These are phyloP conservation scores for Phytophthora aleatoria DNA, from an alignment of 352 stramenopile species.

Conservation along the genomic window DNA sequence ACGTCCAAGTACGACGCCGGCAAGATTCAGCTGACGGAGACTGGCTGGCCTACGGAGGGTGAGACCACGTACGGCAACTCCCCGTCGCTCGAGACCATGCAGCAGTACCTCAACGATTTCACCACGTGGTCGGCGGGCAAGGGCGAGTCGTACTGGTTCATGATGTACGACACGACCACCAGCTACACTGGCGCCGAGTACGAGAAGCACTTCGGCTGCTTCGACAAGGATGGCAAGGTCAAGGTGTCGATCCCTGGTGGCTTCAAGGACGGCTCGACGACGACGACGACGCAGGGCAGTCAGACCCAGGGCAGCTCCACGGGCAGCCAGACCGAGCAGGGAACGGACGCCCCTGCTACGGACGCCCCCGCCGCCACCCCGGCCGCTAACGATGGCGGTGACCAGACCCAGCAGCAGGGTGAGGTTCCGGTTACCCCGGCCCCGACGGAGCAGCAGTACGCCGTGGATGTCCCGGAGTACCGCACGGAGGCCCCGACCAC, in stretches of 20 bases:
- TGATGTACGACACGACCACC: slow-evolving; percentile 64
- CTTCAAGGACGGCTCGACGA: slow-evolving; percentile 2
- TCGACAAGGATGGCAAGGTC: slow-evolving; percentile 33
- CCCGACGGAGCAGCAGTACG: slow-evolving; percentile 14
- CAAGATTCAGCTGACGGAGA: slow-evolving; percentile 59
- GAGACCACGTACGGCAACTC: slow-evolving; percentile 36
- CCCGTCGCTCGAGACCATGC: slow-evolving; percentile 43
- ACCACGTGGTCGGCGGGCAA: slow-evolving; percentile 37
- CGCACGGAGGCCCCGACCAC: slow-evolving; percentile 8
- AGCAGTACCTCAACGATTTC: slow-evolving; percentile 58
- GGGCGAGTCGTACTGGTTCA: slow-evolving; percentile 55
- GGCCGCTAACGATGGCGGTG: slow-evolving; percentile 6
- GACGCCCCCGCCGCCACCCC: background rate
- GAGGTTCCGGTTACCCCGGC: slow-evolving; percentile 1
- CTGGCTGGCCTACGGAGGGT: slow-evolving; percentile 54
- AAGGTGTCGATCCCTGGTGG: slow-evolving; percentile 44
- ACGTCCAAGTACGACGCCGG: slow-evolving; percentile 37
- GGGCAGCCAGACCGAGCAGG: slow-evolving; percentile 6
- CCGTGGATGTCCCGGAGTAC: slow-evolving; percentile 15
- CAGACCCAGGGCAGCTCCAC: slow-evolving; percentile 10
- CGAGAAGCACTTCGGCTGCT: slow-evolving; percentile 67
- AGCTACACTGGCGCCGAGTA: slow-evolving; percentile 51
- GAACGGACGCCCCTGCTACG: slow-evolving; percentile 4
- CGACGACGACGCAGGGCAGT: slow-evolving; percentile 4
- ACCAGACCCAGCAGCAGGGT: slow-evolving; percentile 19